Evolutionary conservation across 306 rosid genomes (phyloP).

Genomic region (Arachis hypogaea): DNA sequence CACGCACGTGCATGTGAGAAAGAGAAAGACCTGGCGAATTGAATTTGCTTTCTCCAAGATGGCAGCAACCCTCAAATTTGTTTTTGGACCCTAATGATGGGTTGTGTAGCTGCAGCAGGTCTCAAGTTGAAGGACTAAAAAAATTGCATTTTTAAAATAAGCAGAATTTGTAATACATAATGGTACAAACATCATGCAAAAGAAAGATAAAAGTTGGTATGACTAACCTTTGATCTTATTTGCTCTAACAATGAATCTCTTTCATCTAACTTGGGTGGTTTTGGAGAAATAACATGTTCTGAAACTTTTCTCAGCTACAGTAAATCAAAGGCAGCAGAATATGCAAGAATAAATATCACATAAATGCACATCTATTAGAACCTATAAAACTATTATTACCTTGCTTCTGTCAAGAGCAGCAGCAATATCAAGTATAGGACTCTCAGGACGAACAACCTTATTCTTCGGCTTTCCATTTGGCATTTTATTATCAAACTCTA

Average conservation of each 20-base stretch:
- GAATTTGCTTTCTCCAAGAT: constrained; percentile 89
- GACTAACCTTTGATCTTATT: constrained; percentile 87
- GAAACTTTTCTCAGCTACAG: constrained; percentile 88
- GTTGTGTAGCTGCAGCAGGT: constrained; percentile 69
- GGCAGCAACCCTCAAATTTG: constrained; percentile 89
- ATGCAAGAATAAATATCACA: constrained; percentile 36
- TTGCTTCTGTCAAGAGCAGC: constrained; percentile 92
- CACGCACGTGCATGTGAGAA: not conserved
- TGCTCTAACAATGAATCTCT: constrained; percentile 79
- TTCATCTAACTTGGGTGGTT: constrained; percentile 73
- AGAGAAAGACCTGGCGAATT: constrained; percentile 85
- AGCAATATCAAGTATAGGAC: constrained; percentile 74
- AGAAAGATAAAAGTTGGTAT: constrained; percentile 14
- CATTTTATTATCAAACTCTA: constrained; percentile 49
- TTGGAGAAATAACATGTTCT: constrained; percentile 70
- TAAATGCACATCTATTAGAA: constrained; percentile 33
- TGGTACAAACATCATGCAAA: constrained; percentile 24
- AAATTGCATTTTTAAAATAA: not conserved
- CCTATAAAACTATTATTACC: constrained; percentile 52
- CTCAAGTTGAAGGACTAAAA: constrained; percentile 90
- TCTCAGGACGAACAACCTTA: constrained; percentile 72
- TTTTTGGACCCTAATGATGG: constrained; percentile 75
- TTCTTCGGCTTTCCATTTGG: constrained; percentile 55
- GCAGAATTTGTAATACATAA: constrained; percentile 23
- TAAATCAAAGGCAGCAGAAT: constrained; percentile 32